These are phyloP conservation scores for Aspergillus sp. DNA, from an alignment of 2,329 filamentous ascomycete species.

Conservation along the genomic window DNA sequence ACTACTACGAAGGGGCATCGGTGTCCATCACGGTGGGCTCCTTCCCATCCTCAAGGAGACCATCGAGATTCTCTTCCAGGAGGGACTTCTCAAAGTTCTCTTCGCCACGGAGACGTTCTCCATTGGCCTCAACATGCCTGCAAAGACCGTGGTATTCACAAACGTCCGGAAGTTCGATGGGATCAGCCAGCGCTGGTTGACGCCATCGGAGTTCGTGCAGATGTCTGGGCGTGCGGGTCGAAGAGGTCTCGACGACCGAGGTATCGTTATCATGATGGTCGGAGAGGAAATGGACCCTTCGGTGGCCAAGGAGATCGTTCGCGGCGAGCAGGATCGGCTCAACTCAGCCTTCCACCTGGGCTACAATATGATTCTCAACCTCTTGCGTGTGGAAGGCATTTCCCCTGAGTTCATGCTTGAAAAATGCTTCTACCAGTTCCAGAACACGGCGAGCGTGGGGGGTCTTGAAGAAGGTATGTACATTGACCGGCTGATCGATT, in stretches of 20 bases:
- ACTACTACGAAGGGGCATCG: constrained; percentile 80
- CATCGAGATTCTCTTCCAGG: constrained; percentile 97
- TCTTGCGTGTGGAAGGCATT: constrained; percentile 96
- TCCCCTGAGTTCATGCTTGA: constrained; percentile 99
- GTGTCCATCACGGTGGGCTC: constrained; percentile 92
- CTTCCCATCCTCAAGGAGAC: constrained; percentile 96
- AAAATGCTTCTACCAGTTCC: constrained; percentile 95
- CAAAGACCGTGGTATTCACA: constrained; percentile 98
- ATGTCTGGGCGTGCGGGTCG: constrained; percentile 97
- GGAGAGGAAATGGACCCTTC: constrained; percentile 92
- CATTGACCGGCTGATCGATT: neutral
- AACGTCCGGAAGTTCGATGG: constrained; percentile 95
- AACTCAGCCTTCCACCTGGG: constrained; percentile 97
- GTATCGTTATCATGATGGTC: constrained; percentile 99
- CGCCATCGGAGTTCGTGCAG: constrained; percentile 92
- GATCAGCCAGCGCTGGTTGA: constrained; percentile 67
- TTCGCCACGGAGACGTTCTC: constrained; percentile 99
- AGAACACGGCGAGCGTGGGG: constrained; percentile 82
- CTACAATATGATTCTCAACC: constrained; percentile 98
- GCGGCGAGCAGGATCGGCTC: constrained; percentile 90
- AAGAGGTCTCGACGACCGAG: constrained; percentile 92
- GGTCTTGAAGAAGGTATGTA: constrained; percentile 59
- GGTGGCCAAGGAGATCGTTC: constrained; percentile 88
- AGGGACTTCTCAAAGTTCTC: constrained; percentile 92
- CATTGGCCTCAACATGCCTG: constrained; percentile 97